Evolutionary conservation across 192 early-diverging fungal species (phyloP).

Genomic region (Paraglomus brasilianum): DNA sequence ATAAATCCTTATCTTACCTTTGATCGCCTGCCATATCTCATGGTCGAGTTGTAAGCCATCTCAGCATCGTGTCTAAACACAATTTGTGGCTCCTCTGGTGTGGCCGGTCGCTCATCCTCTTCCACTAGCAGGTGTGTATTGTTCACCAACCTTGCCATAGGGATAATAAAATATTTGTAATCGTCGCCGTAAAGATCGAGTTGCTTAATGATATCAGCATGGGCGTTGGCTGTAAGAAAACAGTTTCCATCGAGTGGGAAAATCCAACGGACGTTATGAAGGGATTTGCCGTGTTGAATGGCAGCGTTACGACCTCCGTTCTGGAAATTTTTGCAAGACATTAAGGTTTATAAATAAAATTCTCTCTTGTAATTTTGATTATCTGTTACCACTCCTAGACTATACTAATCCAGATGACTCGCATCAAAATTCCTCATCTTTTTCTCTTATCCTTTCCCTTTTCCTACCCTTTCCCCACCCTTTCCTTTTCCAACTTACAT

Average conservation of each 20-base stretch:
- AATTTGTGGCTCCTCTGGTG: slow-evolving; percentile 63
- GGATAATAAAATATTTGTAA: slow-evolving; percentile 60
- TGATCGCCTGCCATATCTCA: slow-evolving; percentile 64
- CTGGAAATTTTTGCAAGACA: slow-evolving; percentile 32
- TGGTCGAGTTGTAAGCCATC: slow-evolving; percentile 55
- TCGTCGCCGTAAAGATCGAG: slow-evolving; percentile 45
- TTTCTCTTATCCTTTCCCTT: slow-evolving; percentile 4
- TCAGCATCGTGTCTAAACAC: slow-evolving; percentile 57
- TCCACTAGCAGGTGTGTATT: slow-evolving; percentile 53
- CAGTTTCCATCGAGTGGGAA: slow-evolving; percentile 67
- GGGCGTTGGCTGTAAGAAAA: slow-evolving; percentile 53
- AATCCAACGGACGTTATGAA: slow-evolving; percentile 55
- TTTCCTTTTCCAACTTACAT: slow-evolving; percentile 42
- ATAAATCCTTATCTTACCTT: slow-evolving; percentile 44
- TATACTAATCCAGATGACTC: background rate
- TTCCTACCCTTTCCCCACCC: background rate
- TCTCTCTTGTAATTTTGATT: background rate
- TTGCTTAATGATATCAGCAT: slow-evolving; percentile 52
- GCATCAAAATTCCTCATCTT: background rate
- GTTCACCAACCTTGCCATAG: slow-evolving; percentile 60
- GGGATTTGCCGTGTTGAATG: slow-evolving; percentile 48
- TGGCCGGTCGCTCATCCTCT: slow-evolving; percentile 51
- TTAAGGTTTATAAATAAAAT: too few relatives aligned
- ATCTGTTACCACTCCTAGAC: background rate
- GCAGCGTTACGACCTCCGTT: slow-evolving; percentile 63